These are phyloP conservation scores for Scedosporium aurantiacum DNA, from an alignment of 2,329 filamentous ascomycete species.

Conservation along the genomic window DNA sequence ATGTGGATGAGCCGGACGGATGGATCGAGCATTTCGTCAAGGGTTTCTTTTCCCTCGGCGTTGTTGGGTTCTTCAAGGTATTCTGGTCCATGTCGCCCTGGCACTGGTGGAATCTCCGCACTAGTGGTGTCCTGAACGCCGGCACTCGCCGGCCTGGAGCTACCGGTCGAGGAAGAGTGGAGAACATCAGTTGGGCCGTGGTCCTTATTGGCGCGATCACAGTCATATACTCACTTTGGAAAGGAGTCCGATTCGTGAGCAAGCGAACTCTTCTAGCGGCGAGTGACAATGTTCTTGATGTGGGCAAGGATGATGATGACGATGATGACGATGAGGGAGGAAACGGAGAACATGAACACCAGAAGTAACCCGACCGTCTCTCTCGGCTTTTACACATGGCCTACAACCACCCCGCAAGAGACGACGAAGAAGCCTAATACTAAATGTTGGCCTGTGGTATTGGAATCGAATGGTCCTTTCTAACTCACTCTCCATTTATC, in stretches of 20 bases:
- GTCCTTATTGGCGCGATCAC: slow-evolving; percentile 71
- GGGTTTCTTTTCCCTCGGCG: slow-evolving; percentile 77
- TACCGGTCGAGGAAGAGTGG: slow-evolving; percentile 65
- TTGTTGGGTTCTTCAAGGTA: slow-evolving; percentile 76
- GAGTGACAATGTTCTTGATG: slow-evolving; percentile 72
- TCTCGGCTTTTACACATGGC: background rate
- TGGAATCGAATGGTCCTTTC: too few species aligned
- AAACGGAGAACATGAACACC: slow-evolving; percentile 24
- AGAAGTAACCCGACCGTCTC: slow-evolving; percentile 7
- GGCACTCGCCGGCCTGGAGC: slow-evolving; percentile 41
- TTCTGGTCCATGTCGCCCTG: slow-evolving; percentile 64
- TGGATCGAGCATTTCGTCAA: slow-evolving; percentile 84
- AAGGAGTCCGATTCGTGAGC: slow-evolving; percentile 64
- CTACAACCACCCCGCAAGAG: background rate
- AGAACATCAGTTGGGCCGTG: slow-evolving; percentile 68
- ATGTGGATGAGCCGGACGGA: slow-evolving; percentile 36
- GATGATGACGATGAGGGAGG: slow-evolving; percentile 39
- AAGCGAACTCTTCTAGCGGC: slow-evolving; percentile 62
- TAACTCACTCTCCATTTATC: background rate
- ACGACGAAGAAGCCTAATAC: background rate
- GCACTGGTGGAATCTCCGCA: slow-evolving; percentile 65
- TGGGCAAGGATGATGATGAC: slow-evolving; percentile 49
- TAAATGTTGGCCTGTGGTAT: background rate
- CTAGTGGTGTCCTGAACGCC: slow-evolving; percentile 39
- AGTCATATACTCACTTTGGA: slow-evolving; percentile 77